Evolutionary conservation across 495 filamentous ascomycete genomes (phyloP).

Genomic region (Penicillium coffeae): DNA sequence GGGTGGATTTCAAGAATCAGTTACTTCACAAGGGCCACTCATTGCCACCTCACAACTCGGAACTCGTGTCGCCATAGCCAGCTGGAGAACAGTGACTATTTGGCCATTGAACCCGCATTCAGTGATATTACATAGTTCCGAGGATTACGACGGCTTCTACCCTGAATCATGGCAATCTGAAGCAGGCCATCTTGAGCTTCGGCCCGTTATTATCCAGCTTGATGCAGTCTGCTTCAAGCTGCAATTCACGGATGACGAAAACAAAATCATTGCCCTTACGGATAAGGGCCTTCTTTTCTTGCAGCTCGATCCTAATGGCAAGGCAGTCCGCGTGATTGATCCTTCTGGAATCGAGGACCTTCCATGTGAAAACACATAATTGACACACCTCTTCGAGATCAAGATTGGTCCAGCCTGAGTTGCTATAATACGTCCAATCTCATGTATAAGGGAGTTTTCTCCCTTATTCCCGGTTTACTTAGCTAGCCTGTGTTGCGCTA

Average conservation of each 20-base stretch:
- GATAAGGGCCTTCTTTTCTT: constrained; percentile 44
- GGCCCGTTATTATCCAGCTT: constrained; percentile 30
- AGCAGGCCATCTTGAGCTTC: constrained; percentile 26
- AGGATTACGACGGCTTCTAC: constrained; percentile 27
- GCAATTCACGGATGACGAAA: constrained; percentile 33
- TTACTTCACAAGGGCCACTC: constrained; percentile 38
- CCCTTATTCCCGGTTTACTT: no score
- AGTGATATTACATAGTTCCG: constrained; percentile 16
- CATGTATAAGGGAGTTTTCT: no score
- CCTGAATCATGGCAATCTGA: constrained; percentile 21
- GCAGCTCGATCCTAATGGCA: constrained; percentile 27
- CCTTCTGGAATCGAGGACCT: background rate
- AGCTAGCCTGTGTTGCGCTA: no score
- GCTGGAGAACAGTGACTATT: constrained; percentile 44
- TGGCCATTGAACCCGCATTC: constrained; percentile 42
- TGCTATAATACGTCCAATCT: no score
- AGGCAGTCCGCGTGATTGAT: constrained; percentile 1
- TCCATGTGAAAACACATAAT: background rate
- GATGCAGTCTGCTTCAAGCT: constrained; percentile 42
- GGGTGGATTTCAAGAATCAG: constrained; percentile 34
- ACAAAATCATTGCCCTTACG: constrained; percentile 42
- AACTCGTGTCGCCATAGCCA: constrained; percentile 41
- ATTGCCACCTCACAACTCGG: constrained; percentile 38
- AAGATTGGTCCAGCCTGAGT: no score
- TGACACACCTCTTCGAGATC: no score